Evolutionary conservation across 345 rosid species (phyloP).

Genomic region (Clausena lansium): DNA sequence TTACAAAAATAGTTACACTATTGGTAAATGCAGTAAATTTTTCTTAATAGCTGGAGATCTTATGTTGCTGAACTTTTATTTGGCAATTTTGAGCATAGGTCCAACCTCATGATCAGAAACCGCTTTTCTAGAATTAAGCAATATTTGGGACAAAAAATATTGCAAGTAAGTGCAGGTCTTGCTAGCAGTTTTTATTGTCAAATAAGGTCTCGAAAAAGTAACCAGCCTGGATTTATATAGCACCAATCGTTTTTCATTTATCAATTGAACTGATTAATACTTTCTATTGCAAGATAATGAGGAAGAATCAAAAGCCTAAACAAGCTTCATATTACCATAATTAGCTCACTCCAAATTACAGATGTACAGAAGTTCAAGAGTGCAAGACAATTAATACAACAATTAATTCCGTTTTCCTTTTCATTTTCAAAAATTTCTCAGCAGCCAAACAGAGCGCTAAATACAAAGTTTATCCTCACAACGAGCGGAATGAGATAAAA

Average conservation of each 20-base stretch:
- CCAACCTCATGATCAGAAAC: background rate
- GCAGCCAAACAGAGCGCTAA: constrained; percentile 1
- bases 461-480: background rate
- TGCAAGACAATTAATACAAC: background rate
- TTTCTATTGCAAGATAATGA: background rate
- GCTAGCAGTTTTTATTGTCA: background rate
- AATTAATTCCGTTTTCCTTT: background rate
- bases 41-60: background rate
- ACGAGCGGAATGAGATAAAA: background rate
- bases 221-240: background rate
- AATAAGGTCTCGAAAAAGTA: background rate
- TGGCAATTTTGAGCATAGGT: background rate
- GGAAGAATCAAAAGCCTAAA: background rate
- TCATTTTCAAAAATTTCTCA: background rate
- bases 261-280: background rate
- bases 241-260: background rate
- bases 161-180: background rate
- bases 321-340: background rate
- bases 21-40: background rate
- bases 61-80: background rate
- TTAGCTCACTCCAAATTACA: background rate
- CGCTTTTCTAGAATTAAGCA: background rate
- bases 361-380: background rate
- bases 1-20: background rate
- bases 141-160: background rate